Evolutionary conservation across 306 rosid species (phyloP), one percentile per base, ranked within the genome.

Genomic region (Cucurbita argyrosperma): DNA sequence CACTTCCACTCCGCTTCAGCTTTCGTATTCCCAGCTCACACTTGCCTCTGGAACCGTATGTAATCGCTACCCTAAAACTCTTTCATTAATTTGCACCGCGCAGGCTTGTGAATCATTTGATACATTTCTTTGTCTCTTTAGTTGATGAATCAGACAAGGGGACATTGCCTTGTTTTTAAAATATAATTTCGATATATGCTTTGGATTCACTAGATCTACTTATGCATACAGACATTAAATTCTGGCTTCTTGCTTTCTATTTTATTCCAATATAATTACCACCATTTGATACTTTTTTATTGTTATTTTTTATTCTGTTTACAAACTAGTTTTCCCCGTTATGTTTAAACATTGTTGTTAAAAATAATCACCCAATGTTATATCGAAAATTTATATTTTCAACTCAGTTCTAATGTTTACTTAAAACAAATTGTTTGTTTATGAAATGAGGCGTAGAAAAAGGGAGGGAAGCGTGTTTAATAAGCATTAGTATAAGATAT

Each of bases 31-130:
- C 57, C 86, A 85, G 49, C 96, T 94, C 35, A 85, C 88, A 15
- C 78, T 94, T 0, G 97, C 95, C 83, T 78, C 91, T 0, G 96
- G 92, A 80, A 83, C 60, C 15, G 99, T 91, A 82, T 30, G 96
- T 2, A 6, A 26, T 60, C 37, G 2, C 43, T n/a, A n/a, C 7
- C 57, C 8, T 7, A 10, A 26, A 26, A 4, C 12, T 58, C 40
- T 23, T 26, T 23, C 0, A 1, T 53, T 18, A 5, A 16, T 16
- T 52, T 52, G 18, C 21, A 51, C 55, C 18, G 19, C 63, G 39
- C 35, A 3, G 4, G 3, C 63, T 23, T 56, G 6, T 21, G 62
- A 54, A 54, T 11, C 19, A 8, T 58, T 2, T 58, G 10, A 58
- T 18, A 21, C 42, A 5, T 39, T 12, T 63, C 23, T n/a, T 59